Base-by-base conservation (phyloP, 2,329 filamentous ascomycete species). In the Xylaria sp. region DNA sequence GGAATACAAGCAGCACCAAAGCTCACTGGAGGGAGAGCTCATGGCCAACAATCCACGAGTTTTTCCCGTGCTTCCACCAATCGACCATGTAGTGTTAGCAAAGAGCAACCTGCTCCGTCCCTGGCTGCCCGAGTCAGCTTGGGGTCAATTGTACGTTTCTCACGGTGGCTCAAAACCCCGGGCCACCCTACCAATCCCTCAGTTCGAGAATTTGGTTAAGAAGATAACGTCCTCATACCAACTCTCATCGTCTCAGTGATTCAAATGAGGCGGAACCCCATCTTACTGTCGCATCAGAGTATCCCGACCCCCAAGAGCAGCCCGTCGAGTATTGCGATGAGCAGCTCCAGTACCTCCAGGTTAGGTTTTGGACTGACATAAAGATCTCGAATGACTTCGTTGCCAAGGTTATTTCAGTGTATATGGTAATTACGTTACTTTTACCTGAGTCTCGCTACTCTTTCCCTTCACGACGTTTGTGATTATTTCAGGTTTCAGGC, bases 41-140 rank as follows among this genome's bases (percentile, higher is more conserved):
- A 72, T 71, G 64, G 54, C 64, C 38, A 67, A 70, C 25, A 68
- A 71, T 31, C 66, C 71, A 1, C 63, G 62, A 21, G 65, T 67
- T 0, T 74, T 74, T 52, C 69, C 69, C 2, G 37, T 60, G 1
- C 38, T 66, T 12, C 58, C 38, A 15, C 61, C 57, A 0, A 67
- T 70, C n/a, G 45, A 61, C 33, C 46, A 56, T 15, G 4, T 2
- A 5, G 35, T 15, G 4, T 23, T 65, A 8, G 60, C 52, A 9
- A 54, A 28, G n/a, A 65, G 63, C 14, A 28, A 40, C 40, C 63
- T 65, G 35, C 57, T 65, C 31, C 52, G 52, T 8, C 56, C 60
- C 11, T n/a, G n/a, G 25, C 37, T 33, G 9, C 1, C 25, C 12
- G 11, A 15, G 31, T 3, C 28, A 19, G 12, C 14, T 1, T 4